Base-by-base conservation (phyloP, 2,329 filamentous ascomycete species). In the Metarhizium brunneum region DNA sequence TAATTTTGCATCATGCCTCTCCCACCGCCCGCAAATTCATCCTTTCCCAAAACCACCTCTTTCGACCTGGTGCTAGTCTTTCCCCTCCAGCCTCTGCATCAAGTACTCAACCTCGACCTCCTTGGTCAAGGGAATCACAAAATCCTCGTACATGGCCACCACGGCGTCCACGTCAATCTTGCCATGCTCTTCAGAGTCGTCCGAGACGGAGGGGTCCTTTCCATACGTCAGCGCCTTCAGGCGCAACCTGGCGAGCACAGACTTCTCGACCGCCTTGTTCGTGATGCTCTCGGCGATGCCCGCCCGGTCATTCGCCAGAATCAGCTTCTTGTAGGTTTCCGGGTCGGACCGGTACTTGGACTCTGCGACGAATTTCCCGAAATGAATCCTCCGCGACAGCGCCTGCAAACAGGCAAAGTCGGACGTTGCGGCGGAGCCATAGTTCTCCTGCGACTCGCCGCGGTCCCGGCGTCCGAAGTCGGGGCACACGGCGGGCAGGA, bases 311-410 rank as follows among this genome's bases (percentile, higher is more conserved):
- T 79, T 84, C 1, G 84, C 86, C 70, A 86, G 84, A 74, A 99
- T 97, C 71, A 97, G 72, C 59, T 77, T 78, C 6, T 88, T 92
- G 69, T 92, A 99, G 59, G 76, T 81, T 64, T 92, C 89, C 35
- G 84, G 81, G 63, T 97, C 89, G 50, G 87, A 86, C 64, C 82
- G 82, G 73, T 96, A 99, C 75, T 99, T 99, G 57, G 87, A 86
- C 78, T 99, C 94, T 47, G 94, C 94, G 8, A 99, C 94, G 66
- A 97, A 97, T 75, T 97, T 99, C 63, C 94, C 94, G 74, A 96
- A 99, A 73, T 99, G 94, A 63, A 99, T 94, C 55, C 94, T 80
- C 47, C 92, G 82, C 43, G 90, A 95, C 50, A 99, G 75, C 3
- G 94, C 88, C 76, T 99, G 94, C 60, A 99, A 77, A 65, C 88